Percentiles rank a stretch among this genome's conserved stretches.
These are phyloP conservation scores for Phaeoacremonium minimum DNA, from an alignment of 2,329 filamentous ascomycete genomes.

Conservation along the genomic window DNA sequence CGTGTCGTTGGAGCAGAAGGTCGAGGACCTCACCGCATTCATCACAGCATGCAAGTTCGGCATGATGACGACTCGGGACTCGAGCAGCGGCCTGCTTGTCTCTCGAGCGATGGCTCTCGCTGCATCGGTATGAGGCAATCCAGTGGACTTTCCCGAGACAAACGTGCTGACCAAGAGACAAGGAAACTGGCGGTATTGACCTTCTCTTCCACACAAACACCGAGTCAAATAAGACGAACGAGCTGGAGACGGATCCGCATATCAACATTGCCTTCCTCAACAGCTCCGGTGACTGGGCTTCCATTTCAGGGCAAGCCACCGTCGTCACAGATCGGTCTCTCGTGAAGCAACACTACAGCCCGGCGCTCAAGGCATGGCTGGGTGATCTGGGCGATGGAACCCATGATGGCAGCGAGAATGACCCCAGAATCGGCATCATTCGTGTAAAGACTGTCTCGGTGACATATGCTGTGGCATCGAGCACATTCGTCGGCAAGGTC, in stretches of 20 bases:
- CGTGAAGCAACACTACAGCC: constrained; percentile 72
- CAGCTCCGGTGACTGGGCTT: constrained; percentile 77
- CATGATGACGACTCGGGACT: constrained; percentile 79
- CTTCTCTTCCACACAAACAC: constrained; percentile 91
- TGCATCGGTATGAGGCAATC: constrained; percentile 55
- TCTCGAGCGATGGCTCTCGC: constrained; percentile 86
- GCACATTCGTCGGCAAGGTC: constrained; percentile 58
- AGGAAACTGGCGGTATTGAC: constrained; percentile 77
- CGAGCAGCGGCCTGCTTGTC: constrained; percentile 60
- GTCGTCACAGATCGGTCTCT: constrained; percentile 65
- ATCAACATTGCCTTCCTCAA: constrained; percentile 82
- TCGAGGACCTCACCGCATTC: constrained; percentile 69
- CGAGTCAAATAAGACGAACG: constrained; percentile 82
- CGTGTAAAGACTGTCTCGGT: constrained; percentile 68
- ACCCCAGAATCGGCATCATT: constrained; percentile 80
- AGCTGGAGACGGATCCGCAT: constrained; percentile 66
- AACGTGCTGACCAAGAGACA: constrained; percentile 5
- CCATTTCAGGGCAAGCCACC: constrained; percentile 67
- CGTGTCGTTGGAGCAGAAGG: constrained; percentile 65
- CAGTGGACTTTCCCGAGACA: background rate
- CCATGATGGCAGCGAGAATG: constrained; percentile 77
- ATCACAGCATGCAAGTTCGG: constrained; percentile 73
- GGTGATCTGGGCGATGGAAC: constrained; percentile 79
- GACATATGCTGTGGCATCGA: constrained; percentile 64
- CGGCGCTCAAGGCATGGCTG: constrained; percentile 75